Conservation (phyloP, 2,329 filamentous ascomycete species). For the Colletotrichum coccodes region DNA sequence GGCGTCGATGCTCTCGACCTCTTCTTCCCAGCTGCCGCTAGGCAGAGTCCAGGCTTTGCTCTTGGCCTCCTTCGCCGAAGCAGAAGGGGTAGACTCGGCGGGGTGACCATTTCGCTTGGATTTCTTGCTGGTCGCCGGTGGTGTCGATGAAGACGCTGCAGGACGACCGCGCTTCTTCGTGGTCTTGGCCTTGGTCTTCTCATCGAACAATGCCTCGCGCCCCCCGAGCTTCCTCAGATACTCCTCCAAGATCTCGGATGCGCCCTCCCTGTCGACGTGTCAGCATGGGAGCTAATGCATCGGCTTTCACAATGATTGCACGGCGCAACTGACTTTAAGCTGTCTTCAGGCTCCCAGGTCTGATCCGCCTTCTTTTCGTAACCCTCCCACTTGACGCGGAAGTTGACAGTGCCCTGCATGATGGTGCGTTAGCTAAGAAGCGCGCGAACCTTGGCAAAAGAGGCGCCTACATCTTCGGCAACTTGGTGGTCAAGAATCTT, state of each 20-base stretch:
- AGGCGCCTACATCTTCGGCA: conserved; percentile 59
- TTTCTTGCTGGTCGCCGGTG: conserved; percentile 55
- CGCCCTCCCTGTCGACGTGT: conserved; percentile 58
- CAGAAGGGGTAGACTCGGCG: conserved; percentile 57
- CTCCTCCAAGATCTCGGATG: conserved; percentile 68
- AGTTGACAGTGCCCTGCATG: conserved; percentile 62
- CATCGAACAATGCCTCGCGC: conserved; percentile 62
- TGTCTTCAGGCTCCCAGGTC: conserved; percentile 84
- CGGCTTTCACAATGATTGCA: background rate
- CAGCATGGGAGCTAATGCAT: background rate
- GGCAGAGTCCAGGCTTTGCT: conserved; percentile 71
- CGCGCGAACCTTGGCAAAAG: background rate
- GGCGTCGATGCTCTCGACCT: conserved; percentile 76
- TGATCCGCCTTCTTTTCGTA: conserved; percentile 75
- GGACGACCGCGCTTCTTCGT: conserved; percentile 68
- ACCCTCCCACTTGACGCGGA: conserved; percentile 84
- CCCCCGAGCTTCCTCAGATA: conserved; percentile 75
- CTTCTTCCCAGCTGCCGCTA: conserved; percentile 80
- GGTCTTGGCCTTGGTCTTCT: conserved; percentile 60
- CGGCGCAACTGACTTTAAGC: conserved; percentile 61
- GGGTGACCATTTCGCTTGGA: conserved; percentile 62
- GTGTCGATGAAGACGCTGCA: conserved; percentile 46
- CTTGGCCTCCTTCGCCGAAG: conserved; percentile 49
- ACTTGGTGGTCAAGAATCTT: conserved; percentile 75
- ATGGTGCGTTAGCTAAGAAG: conserved; percentile 4